Conservation (phyloP, 31 red algal genomes). For the Odonthalia washingtoniensis region DNA sequence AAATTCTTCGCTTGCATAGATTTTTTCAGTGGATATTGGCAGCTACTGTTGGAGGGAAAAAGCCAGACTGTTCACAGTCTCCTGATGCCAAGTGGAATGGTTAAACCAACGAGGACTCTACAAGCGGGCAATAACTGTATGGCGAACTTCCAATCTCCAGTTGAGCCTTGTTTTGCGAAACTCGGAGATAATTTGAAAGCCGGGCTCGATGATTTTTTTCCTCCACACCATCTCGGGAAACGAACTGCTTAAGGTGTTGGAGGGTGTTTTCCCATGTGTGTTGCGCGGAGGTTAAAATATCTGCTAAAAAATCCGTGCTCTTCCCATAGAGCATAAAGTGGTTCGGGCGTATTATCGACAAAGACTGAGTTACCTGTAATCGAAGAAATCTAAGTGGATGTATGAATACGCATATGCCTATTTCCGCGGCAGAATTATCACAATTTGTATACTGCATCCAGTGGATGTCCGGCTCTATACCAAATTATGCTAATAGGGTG, state of each 20-base stretch:
- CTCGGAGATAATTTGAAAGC: constrained; percentile 11
- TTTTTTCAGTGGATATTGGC: constrained; percentile 14
- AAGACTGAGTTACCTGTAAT: neutral
- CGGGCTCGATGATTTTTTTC: constrained; percentile 33
- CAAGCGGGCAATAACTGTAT: constrained; percentile 11
- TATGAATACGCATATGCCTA: neutral
- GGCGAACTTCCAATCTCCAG: neutral
- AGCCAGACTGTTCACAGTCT: neutral
- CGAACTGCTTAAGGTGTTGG: neutral
- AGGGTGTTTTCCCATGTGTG: neutral
- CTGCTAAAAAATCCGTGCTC: neutral
- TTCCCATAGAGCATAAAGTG: constrained; percentile 16
- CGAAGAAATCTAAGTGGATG: neutral
- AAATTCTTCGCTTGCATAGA: constrained; percentile 24
- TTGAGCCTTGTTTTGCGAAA: neutral
- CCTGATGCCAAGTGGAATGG: neutral
- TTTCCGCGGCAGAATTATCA: constrained; percentile 33
- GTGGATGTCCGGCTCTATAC: constrained; percentile 20
- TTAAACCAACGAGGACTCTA: neutral
- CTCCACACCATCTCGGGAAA: neutral
- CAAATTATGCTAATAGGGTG: neutral
- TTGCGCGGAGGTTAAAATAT: neutral
- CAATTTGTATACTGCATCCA: constrained; percentile 27
- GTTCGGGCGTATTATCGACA: constrained; percentile 3
- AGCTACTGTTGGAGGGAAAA: neutral